A percentile compares a stretch with the other conserved stretches of the same genome.
phyloP scores from a whole-genome alignment of 192 early-diverging fungal genomes.

The Spizellomyces punctatus region DNA sequence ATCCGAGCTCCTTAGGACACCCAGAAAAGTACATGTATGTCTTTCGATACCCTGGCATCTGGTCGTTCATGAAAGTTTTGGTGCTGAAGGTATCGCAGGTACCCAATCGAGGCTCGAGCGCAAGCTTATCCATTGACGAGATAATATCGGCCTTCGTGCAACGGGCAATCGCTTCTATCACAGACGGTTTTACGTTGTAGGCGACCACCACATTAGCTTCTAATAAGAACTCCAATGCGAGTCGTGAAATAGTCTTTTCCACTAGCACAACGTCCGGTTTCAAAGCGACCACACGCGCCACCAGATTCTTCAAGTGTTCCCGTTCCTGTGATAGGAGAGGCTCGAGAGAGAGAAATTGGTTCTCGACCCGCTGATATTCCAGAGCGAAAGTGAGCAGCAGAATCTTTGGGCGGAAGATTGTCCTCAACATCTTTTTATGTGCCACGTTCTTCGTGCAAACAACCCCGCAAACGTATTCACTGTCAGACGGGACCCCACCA shows the following conservation, averaged over 20 bases:
- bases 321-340: conserved; percentile 82
- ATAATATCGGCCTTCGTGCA: conserved; percentile 85
- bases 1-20: conserved; percentile 74
- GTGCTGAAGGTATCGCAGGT: conserved; percentile 76
- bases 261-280: conserved; percentile 80
- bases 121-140: conserved; percentile 79
- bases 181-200: conserved; percentile 81
- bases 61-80: conserved; percentile 79
- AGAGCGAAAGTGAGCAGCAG: conserved; percentile 86
- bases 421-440: conserved; percentile 85
- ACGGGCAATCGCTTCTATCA: conserved; percentile 84
- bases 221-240: conserved; percentile 82
- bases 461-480: conserved; percentile 84
- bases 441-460: conserved; percentile 93
- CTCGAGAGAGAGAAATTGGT: conserved; percentile 79
- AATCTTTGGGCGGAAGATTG: conserved; percentile 72
- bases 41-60: conserved; percentile 79
- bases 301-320: conserved; percentile 78
- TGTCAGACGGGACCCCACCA: conserved; percentile 77
- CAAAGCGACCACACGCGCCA: conserved; percentile 75
- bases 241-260: conserved; percentile 79
- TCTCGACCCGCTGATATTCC: conserved; percentile 74
- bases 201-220: conserved; percentile 79
- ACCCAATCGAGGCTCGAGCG: conserved; percentile 71
- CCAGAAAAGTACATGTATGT: conserved; percentile 90